These are phyloP conservation scores for Vitis hybrid DNA, from an alignment of 177 flowering plant genomes.

Conservation along the genomic window DNA sequence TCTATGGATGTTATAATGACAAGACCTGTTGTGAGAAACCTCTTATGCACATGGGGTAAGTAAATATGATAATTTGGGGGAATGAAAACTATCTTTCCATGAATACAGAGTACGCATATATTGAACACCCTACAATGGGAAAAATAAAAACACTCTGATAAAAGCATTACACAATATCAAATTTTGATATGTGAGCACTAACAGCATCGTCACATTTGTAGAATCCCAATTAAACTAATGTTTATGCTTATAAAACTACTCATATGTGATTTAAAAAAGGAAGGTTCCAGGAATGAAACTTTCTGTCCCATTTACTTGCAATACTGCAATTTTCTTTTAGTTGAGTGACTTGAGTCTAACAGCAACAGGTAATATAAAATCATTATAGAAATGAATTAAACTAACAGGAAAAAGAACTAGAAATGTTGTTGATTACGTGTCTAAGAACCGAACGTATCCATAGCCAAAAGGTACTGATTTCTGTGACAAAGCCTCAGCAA, in stretches of 20 bases:
- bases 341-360: neutral
- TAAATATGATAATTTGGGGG: neutral
- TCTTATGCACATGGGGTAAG: neutral
- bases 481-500: constrained; percentile 74
- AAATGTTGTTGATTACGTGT: constrained; percentile 60
- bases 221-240: neutral
- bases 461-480: constrained; percentile 87
- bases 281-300: neutral
- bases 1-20: neutral
- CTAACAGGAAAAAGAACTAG: neutral
- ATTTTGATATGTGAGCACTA: neutral
- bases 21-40: neutral
- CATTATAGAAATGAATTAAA: neutral
- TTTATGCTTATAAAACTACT: neutral
- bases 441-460: constrained; percentile 81
- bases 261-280: neutral
- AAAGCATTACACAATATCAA: neutral
- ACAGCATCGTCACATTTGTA: neutral
- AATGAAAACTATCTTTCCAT: no score
- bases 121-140: neutral
- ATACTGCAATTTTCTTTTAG: neutral
- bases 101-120: no score
- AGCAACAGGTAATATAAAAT: neutral
- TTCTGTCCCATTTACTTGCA: neutral
- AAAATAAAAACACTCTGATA: neutral